phyloP scores from a whole-genome alignment of 352 stramenopile genomes.

The Nothophytophthora sp. region DNA sequence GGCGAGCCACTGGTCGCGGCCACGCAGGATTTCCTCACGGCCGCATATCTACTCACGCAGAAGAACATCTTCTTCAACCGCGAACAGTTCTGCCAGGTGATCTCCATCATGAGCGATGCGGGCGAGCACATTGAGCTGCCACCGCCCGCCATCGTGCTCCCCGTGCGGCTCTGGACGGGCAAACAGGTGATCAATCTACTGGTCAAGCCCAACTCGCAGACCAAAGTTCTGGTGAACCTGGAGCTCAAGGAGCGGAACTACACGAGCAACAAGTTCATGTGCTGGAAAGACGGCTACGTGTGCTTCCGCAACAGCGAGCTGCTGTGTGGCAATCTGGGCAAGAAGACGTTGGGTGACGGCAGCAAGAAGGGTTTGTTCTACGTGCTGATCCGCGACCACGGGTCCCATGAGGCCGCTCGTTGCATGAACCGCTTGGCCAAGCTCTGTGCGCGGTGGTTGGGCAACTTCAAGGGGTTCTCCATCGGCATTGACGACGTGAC shows the following conservation, averaged over 20 bases:
- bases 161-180: constrained; percentile 96
- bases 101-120: constrained; percentile 96
- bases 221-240: constrained; percentile 80
- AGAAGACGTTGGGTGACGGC: constrained; percentile 98
- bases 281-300: constrained; percentile 98
- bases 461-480: constrained; percentile 97
- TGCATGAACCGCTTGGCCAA: constrained; percentile 99
- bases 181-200: constrained; percentile 96
- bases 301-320: constrained; percentile 98
- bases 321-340: constrained; percentile 98
- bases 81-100: constrained; percentile 96
- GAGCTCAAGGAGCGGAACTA: constrained; percentile 98
- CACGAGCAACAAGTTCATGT: constrained; percentile 94
- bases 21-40: constrained; percentile 99
- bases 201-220: constrained; percentile 89
- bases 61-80: constrained; percentile 98
- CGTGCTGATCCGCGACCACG: constrained; percentile 97
- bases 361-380: constrained; percentile 99
- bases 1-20: constrained; percentile 98
- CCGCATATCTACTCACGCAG: constrained; percentile 98
- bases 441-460: constrained; percentile 97
- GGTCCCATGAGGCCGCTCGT: constrained; percentile 88
- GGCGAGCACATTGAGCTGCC: constrained; percentile 95
- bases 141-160: constrained; percentile 67
- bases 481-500: constrained; percentile 99